phyloP scores from a whole-genome alignment of 2,329 filamentous ascomycete species.

The Exserohilum turcica region DNA sequence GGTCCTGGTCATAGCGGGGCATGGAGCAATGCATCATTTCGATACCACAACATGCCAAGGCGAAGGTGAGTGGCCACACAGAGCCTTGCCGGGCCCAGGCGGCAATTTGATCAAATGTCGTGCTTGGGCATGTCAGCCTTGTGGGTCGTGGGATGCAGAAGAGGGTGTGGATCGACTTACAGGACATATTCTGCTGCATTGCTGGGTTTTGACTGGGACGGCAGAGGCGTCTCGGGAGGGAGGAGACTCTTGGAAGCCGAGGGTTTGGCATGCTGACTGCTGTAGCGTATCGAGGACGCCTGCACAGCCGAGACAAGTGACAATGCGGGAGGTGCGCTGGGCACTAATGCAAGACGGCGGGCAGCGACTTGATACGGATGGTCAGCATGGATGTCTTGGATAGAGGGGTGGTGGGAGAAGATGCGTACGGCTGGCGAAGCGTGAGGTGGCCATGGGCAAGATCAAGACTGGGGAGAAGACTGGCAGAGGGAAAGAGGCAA shows the following conservation, averaged over 20 bases:
- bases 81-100: slow-evolving; percentile 80
- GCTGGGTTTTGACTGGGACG: neutral
- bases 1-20: slow-evolving; percentile 90
- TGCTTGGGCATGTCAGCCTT: neutral
- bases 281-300: neutral
- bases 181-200: neutral
- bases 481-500: neutral
- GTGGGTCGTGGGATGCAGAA: neutral
- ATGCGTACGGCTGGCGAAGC: neutral
- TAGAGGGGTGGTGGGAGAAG: neutral
- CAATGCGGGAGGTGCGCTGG: neutral
- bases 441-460: neutral
- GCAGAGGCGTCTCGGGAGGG: neutral
- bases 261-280: neutral
- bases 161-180: neutral
- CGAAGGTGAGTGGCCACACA: slow-evolving; percentile 92
- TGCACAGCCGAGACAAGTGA: neutral
- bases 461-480: neutral
- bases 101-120: neutral
- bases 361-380: neutral
- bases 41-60: slow-evolving; percentile 85
- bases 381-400: neutral
- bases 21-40: slow-evolving; percentile 96
- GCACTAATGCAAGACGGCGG: neutral
- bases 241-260: neutral